Evolutionary conservation across 495 filamentous ascomycete genomes (phyloP).

Genomic region (Aspergillus cristatus): DNA sequence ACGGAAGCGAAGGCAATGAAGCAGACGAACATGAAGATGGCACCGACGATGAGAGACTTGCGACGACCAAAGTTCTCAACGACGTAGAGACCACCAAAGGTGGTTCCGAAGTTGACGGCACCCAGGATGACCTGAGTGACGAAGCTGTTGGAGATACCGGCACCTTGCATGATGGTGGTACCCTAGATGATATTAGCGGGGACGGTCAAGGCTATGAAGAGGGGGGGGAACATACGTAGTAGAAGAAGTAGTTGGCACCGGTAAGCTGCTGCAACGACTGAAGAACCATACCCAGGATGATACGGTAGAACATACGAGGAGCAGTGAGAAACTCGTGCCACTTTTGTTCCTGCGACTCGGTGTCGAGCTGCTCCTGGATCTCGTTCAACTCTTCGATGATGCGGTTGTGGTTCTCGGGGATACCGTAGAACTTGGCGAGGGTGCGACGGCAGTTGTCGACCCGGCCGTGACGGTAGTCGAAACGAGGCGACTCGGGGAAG

Average conservation of each 20-base stretch:
- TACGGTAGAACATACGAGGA: conserved; percentile 64
- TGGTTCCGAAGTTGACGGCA: conserved; percentile 63
- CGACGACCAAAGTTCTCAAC: conserved; percentile 65
- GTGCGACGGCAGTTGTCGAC: conserved; percentile 54
- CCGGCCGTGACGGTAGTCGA: conserved; percentile 55
- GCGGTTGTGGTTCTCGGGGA: conserved; percentile 52
- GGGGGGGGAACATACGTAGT: conserved; percentile 56
- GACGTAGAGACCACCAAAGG: conserved; percentile 61
- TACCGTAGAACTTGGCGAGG: conserved; percentile 61
- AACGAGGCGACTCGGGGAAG: conserved; percentile 65
- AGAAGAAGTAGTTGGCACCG: conserved; percentile 70
- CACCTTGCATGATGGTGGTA: conserved; percentile 61
- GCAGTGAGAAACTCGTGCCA: conserved; percentile 64
- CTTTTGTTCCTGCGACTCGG: conserved; percentile 45
- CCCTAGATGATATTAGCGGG: conserved; percentile 31
- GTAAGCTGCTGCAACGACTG: conserved; percentile 64
- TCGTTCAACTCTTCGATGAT: conserved; percentile 61
- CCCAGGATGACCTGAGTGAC: conserved; percentile 66
- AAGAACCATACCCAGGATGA: conserved; percentile 55
- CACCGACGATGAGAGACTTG: conserved; percentile 57
- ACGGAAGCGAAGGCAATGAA: conserved; percentile 65
- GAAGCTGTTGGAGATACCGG: conserved; percentile 60
- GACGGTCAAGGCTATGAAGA: conserved; percentile 11
- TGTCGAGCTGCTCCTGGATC: conserved; percentile 49
- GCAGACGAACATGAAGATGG: conserved; percentile 57